Evolutionary conservation across 2,329 filamentous ascomycete genomes (phyloP), one percentile per base, ranked within the genome.

Genomic region (Metarhizium robertsii): DNA sequence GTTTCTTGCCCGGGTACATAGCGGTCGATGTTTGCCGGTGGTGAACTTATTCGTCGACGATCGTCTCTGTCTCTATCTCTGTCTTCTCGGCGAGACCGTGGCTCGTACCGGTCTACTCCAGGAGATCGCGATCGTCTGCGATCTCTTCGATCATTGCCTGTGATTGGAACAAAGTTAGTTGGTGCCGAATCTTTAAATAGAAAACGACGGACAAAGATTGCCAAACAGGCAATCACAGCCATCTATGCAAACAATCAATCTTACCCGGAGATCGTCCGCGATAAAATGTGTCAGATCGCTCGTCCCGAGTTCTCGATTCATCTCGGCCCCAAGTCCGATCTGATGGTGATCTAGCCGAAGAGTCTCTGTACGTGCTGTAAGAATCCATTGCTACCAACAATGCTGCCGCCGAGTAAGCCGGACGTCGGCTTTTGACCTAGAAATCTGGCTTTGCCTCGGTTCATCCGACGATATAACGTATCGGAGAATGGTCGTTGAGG

Each of bases 1-100:
- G 66, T 71, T 53, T 87, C 83, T 61, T 90, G 86, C 18, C 88
- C 87, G 1, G 90, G 90, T 20, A 94, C 86, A 66, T 94, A 94
- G 62, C 90, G 84, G 68, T 95, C 90, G 61, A 95, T 94, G 57
- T 87, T 88, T 56, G 85, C 80, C 34, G 86, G 75, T 58, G 85
- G 75, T 10, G 85, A 79, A 67, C 79, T 64, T 62, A 89, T 69
- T 48, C 81, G 80, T 56, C 86, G 83, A 54, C 77, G 73, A 62
- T 86, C 84, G 56, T 89, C 84, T 53, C 84, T 66, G 56, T 89
- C 84, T 53, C 84, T 66, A 46, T 78, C 75, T 57, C 80, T 73
- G 52, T 90, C 87, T 60, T 91, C 87, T 62, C 88, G 80, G 50
- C 87, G 83, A 52, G 70, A 67, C 54, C 85, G 79, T 25, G 88